These are phyloP conservation scores for Heliamphora pulchella DNA, from an alignment of 179 eudicot genomes.

Conservation along the genomic window DNA sequence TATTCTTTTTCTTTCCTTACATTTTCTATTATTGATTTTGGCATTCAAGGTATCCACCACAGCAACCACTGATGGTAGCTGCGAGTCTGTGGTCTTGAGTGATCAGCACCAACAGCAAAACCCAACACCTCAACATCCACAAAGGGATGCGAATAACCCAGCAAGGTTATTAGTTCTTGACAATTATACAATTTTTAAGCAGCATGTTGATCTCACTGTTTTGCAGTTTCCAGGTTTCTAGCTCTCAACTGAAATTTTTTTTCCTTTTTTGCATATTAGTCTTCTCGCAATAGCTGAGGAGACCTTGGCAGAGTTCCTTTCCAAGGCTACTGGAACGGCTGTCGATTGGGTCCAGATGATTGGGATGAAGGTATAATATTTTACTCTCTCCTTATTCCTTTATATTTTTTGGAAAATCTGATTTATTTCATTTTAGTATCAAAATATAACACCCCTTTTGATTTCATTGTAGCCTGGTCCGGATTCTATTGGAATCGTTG, in stretches of 20 bases:
- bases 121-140: constrained; percentile 64
- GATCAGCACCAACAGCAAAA: constrained; percentile 47
- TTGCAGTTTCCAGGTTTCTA: constrained; percentile 10
- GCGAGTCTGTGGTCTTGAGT: constrained; percentile 67
- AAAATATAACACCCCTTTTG: no score
- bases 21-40: not conserved
- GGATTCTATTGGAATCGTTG: constrained; percentile 99
- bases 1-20: not conserved
- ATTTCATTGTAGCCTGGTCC: constrained; percentile 85
- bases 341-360: constrained; percentile 99
- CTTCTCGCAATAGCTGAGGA: constrained; percentile 96
- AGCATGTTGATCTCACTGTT: not conserved
- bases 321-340: constrained; percentile 99
- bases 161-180: constrained; percentile 49
- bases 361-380: constrained; percentile 89
- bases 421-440: no score
- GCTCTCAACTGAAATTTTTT: not conserved
- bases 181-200: no score
- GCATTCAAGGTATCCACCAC: constrained; percentile 27
- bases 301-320: constrained; percentile 98
- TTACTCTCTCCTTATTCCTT: not conserved
- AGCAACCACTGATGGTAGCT: constrained; percentile 61
- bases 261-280: constrained; percentile 22
- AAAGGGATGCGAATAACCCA: constrained; percentile 76
- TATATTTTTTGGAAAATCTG: no score